Base-by-base conservation (phyloP, 2,329 filamentous ascomycete genomes). In the Hymenoscyphus linearis region DNA sequence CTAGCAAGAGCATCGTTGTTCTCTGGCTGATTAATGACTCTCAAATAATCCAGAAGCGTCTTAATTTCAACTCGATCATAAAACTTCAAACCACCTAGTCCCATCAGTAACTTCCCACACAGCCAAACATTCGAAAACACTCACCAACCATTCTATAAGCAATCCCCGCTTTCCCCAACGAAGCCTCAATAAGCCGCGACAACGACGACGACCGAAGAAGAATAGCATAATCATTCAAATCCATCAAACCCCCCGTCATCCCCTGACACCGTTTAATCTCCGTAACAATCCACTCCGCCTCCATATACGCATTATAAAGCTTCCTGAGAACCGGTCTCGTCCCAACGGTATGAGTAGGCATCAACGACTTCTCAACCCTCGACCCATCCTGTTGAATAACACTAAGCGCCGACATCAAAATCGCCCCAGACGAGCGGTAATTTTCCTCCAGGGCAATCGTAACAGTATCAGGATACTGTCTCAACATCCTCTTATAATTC, bases 41-140 rank as follows among this genome's bases (percentile, higher is more conserved):
- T 85, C 14, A 98, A 79, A 72, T 99, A 98, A 72, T 97, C 92
- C 3, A 98, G 76, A 0, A 98, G 73, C 6, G 91, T 81, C 73
- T 95, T 96, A 71, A 98, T 88, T 73, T 99, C 93, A 2, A 85
- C 83, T 57, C 95, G 86, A 67, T 99, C 95, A 70, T 96, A 98
- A 73, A 99, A 99, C 62, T 90, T 89, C 64, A 86, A 85, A 1
- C 95, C 93, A 40, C 85, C 76, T 78, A 5, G 3, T 56, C 57
- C 40, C 16, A 12, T 68, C 26, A 65, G 58, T n/a, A 52, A 47
- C 59, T 67, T 57, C 64, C 16, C 53, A 5, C 9, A 9, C 52
- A 37, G 7, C 3, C 35, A 25, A 37, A 18, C 55, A 16, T 40
- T 9, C 40, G 27, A 22, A 59, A 35, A 6, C 54, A 74, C 76